Evolutionary conservation across 1,284 basidiomycete genomes (phyloP), one percentile per base, ranked within the genome.

Genomic region (Takashimella koratensis): DNA sequence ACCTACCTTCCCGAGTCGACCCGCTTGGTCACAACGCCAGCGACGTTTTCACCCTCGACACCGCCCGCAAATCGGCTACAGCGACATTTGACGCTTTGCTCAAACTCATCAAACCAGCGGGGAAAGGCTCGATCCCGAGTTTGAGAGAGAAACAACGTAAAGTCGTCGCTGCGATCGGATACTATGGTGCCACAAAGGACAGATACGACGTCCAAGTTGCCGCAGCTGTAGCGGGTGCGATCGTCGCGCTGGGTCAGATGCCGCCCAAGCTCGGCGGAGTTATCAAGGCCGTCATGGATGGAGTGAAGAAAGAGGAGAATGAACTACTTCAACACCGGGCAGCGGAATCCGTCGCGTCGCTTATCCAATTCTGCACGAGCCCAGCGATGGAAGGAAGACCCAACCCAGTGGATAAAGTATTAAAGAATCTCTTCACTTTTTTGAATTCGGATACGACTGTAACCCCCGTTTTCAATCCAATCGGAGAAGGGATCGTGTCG

Each of bases 361-460:
- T 99, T 73, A 83, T 98, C 56, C 84, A 87, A 46, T 89, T 90
- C 68, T 97, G 93, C 73, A 83, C 85, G 3, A 86, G 78, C 75
- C 84, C 66, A 76, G 85, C 65, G 64, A 80, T 61, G 81, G 84
- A 73, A 81, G 63, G 70, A 22, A 68, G 74, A 22, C 67, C 77
- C 51, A 81, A 82, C 54, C 82, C 82, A 79, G 64, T 88, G 82
- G 90, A 94, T 67, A 99, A 99, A 79, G 93, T 99, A 52, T 85
- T 98, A 65, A 93, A 93, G 78, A 99, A 99, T 70, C 83, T 98
- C 4, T 95, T 92, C 77, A 94, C 92, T 0, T 98, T 98, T 77
- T 79, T 98, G 4, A 98, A 95, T 74, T 89, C 92, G 68, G 96
- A 99, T 71, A 81, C 84, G 12, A 84, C 87, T 24, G 83, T 87